Evolutionary conservation across 2,329 filamentous ascomycete species (phyloP).

Genomic region (Elsinoe ampelina): DNA sequence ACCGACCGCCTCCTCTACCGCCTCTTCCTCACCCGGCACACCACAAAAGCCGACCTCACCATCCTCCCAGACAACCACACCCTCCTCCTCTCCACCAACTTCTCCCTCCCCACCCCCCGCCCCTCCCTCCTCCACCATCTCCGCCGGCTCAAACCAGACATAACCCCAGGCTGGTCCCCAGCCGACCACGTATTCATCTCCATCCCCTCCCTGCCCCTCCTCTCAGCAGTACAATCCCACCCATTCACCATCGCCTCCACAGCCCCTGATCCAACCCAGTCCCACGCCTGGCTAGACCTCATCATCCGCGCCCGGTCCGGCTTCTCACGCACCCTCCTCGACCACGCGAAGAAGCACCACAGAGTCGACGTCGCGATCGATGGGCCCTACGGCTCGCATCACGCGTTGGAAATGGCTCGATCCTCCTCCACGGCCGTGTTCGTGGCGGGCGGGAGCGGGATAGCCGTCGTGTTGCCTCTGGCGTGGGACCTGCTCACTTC

Average conservation of each 20-base stretch:
- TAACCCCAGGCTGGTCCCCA: slow-evolving; percentile 47
- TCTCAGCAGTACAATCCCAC: slow-evolving; percentile 51
- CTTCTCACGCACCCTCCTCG: slow-evolving; percentile 49
- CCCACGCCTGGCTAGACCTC: slow-evolving; percentile 46
- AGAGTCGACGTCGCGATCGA: slow-evolving; percentile 47
- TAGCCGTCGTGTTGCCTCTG: slow-evolving; percentile 55
- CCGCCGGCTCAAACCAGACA: slow-evolving; percentile 18
- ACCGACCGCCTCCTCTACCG: slow-evolving; percentile 51
- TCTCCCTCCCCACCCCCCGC: slow-evolving; percentile 25
- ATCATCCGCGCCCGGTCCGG: slow-evolving; percentile 52
- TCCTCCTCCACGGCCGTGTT: slow-evolving; percentile 43
- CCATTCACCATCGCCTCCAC: slow-evolving; percentile 59
- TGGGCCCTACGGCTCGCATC: slow-evolving; percentile 54
- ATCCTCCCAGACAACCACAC: slow-evolving; percentile 51
- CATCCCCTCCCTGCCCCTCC: slow-evolving; percentile 45
- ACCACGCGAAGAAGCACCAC: slow-evolving; percentile 39
- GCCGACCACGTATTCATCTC: slow-evolving; percentile 57
- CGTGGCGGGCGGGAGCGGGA: slow-evolving; percentile 55
- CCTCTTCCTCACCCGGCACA: slow-evolving; percentile 42
- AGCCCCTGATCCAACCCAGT: slow-evolving; percentile 35
- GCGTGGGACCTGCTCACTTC: slow-evolving; percentile 38
- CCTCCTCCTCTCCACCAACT: slow-evolving; percentile 40
- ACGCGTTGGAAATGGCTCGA: slow-evolving; percentile 46
- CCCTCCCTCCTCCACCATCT: slow-evolving; percentile 15
- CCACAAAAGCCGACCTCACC: slow-evolving; percentile 40